Evolutionary conservation across 2,329 filamentous ascomycete genomes (phyloP).

Genomic region (Diaporthe caulivora): DNA sequence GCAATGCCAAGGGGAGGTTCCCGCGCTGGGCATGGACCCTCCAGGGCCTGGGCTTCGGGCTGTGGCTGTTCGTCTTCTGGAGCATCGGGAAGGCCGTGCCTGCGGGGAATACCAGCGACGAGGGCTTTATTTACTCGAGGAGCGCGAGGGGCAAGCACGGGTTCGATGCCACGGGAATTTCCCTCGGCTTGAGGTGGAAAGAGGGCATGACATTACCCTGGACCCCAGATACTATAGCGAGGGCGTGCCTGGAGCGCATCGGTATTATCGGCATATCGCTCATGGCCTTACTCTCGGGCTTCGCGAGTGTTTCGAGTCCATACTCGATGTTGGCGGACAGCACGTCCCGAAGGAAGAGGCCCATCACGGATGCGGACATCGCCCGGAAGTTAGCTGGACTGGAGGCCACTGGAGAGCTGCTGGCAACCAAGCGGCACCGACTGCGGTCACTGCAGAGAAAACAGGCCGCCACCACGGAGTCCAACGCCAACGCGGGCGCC

Average conservation of each 20-base stretch:
- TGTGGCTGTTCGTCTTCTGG: slow-evolving; percentile 84
- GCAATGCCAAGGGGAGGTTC: slow-evolving; percentile 66
- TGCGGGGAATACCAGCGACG: slow-evolving; percentile 41
- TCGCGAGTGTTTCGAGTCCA: slow-evolving; percentile 87
- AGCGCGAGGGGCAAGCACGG: slow-evolving; percentile 43
- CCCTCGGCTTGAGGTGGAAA: slow-evolving; percentile 43
- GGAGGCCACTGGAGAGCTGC: slow-evolving; percentile 83
- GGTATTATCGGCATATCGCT: slow-evolving; percentile 87
- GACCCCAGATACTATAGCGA: slow-evolving; percentile 54
- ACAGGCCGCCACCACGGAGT: slow-evolving; percentile 44
- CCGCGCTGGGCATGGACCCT: slow-evolving; percentile 74
- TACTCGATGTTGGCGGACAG: slow-evolving; percentile 85
- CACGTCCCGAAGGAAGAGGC: slow-evolving; percentile 61
- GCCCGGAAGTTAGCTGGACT: slow-evolving; percentile 83
- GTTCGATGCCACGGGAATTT: slow-evolving; percentile 49
- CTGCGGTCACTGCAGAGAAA: slow-evolving; percentile 79
- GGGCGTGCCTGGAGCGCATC: slow-evolving; percentile 75
- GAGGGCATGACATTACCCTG: slow-evolving; percentile 36
- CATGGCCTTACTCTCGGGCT: slow-evolving; percentile 90
- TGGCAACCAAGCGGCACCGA: slow-evolving; percentile 79
- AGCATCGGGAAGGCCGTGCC: slow-evolving; percentile 76
- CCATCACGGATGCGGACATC: slow-evolving; percentile 80
- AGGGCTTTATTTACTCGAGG: slow-evolving; percentile 43
- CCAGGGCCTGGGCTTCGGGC: slow-evolving; percentile 70
- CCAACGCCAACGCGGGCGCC: slow-evolving; percentile 49